Percentiles rank a stretch among this genome's conserved stretches.
phyloP scores from a whole-genome alignment of 768 basidiomycete species.

The Rhodotorula sphaerocarpa region DNA sequence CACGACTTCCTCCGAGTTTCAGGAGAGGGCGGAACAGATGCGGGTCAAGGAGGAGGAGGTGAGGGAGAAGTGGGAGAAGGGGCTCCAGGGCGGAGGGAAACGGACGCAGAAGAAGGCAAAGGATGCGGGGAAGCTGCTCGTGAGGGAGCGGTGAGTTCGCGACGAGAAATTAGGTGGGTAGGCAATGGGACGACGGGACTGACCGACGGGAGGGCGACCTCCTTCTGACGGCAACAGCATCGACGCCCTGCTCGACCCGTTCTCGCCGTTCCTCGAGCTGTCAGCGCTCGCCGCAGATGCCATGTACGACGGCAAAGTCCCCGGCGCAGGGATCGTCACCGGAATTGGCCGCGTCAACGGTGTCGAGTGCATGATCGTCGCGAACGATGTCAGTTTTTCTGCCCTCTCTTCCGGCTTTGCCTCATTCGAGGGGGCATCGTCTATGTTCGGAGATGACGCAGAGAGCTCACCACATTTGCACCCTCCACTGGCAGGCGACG shows the following conservation, averaged over 20 bases:
- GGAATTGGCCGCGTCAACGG: slow-evolving; percentile 48
- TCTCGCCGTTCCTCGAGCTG: slow-evolving; percentile 81
- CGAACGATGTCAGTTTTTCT: slow-evolving; percentile 75
- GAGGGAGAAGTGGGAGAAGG: slow-evolving; percentile 56
- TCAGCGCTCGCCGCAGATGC: slow-evolving; percentile 77
- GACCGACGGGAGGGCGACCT: slow-evolving; percentile 24
- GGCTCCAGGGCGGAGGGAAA: slow-evolving; percentile 61
- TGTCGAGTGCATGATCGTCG: slow-evolving; percentile 74
- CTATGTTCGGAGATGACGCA: too few relatives aligned
- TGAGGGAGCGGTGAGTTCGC: slow-evolving; percentile 63
- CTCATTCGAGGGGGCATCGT: too few relatives aligned
- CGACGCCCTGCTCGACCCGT: slow-evolving; percentile 66
- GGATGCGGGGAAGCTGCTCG: slow-evolving; percentile 69
- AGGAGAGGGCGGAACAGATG: slow-evolving; percentile 60
- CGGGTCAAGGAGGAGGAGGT: slow-evolving; percentile 51
- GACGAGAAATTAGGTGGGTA: slow-evolving; percentile 37
- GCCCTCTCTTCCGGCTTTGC: background rate
- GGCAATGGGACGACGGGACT: slow-evolving; percentile 56
- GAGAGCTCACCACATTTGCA: slow-evolving; percentile 1
- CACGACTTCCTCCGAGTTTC: slow-evolving; percentile 62
- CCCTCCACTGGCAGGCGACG: slow-evolving; percentile 13
- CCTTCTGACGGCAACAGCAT: slow-evolving; percentile 55
- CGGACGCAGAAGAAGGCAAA: slow-evolving; percentile 68
- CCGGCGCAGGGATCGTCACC: slow-evolving; percentile 83
- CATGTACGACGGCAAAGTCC: slow-evolving; percentile 67